Evolutionary conservation across 116 monocot species (phyloP).

Genomic region (Trichopus zeylanicus): DNA sequence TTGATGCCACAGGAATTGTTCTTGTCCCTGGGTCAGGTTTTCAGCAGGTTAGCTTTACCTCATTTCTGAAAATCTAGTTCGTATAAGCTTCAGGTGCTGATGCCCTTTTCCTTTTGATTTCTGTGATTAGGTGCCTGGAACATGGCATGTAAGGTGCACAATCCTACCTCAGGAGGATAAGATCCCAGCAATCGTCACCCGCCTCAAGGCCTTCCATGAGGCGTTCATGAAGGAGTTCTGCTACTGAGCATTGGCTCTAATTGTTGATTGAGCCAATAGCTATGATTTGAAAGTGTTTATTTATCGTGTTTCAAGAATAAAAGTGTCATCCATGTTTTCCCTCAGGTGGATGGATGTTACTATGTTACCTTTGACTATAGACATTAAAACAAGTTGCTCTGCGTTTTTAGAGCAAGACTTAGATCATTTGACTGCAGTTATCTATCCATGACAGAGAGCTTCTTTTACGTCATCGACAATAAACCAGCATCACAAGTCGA

Average conservation of each 20-base stretch:
- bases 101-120: neutral
- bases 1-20: constrained; percentile 82
- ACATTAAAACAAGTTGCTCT: too few relatives aligned
- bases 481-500: too few relatives aligned
- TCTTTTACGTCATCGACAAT: too few relatives aligned
- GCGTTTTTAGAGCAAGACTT: too few relatives aligned
- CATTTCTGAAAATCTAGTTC: neutral
- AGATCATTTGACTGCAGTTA: too few relatives aligned
- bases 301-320: neutral
- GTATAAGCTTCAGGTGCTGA: too few relatives aligned
- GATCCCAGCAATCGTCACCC: constrained; percentile 74
- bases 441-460: too few relatives aligned
- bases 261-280: neutral
- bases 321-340: neutral
- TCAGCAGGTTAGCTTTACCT: constrained; percentile 54
- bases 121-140: constrained; percentile 68
- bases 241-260: constrained; percentile 24
- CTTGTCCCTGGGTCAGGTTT: constrained; percentile 95
- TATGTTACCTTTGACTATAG: neutral
- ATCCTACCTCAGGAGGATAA: constrained; percentile 94
- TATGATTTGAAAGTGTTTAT: neutral
- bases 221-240: constrained; percentile 68
- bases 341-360: neutral
- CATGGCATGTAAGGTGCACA: constrained; percentile 90
- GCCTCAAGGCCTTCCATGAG: constrained; percentile 80